Base-by-base conservation (phyloP, 140 eudicot genomes). In the Senecio squalidus region DNA sequence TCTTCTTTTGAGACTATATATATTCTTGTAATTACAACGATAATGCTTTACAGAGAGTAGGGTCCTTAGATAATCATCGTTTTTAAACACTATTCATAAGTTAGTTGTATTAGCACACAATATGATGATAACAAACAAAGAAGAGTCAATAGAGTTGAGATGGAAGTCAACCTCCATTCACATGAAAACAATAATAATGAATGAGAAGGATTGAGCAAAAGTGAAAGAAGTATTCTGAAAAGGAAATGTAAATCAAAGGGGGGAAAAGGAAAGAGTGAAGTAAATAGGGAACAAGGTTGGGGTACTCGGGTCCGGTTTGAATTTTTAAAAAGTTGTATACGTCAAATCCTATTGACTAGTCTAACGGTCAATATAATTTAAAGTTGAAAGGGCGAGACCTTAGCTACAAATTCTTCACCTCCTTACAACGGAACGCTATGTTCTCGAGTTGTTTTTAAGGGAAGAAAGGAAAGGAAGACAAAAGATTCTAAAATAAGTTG, bases 151-250 rank as follows among this genome's bases (percentile, higher is more conserved):
- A 48, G 63, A 61, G 63, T 62, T 71, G 44, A 17, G 55, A 31
- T 62, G 58, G 52, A 71, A 44, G 76, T 71, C 76, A 71, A 71
- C 76, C 45, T 54, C 50, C 59, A 71, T 53, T 62, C 28, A 45
- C 51, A 70, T 53, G 58, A 58, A 43, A 71, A 21, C 60, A 63
- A 63, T 36, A 64, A 27, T 71, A 64, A 71, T 72, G 60, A 61
- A 61, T 70, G 66, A 63, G 43, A 50, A 53, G 52, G 70, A 40
- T 45, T 31, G 56, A 55, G 71, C 71, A 55, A 72, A 72, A 72
- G 77, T 72, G 77, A 56, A n/a, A n/a, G n/a, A n/a, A 70, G 59
- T 46, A 26, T 72, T 71, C 71, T 71, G 76, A 71, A 71, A 63
- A 63, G 71, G 71, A 71, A 71, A 71, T 71, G 76, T 55, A 54